Base-by-base conservation (phyloP, 768 basidiomycete species). In the Boletus rubescentipes region DNA sequence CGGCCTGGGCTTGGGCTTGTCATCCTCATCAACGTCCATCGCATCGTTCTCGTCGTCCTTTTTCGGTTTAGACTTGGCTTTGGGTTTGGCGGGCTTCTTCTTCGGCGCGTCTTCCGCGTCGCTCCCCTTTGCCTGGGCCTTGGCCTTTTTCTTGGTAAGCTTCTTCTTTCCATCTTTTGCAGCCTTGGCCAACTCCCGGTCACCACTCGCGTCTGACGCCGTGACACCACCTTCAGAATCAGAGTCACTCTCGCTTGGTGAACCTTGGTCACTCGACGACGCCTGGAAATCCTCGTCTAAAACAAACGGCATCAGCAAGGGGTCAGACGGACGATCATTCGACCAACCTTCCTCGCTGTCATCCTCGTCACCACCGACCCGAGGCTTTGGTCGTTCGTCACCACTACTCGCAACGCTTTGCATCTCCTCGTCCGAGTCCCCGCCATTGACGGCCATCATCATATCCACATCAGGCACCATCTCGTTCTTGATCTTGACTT, bases 401-500 rank as follows among this genome's bases (percentile, higher is more conserved):
- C 85, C 88, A 52, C 85, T 84, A 61, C 85, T 89, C 21, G 83
- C 81, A 5, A 87, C 84, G 64, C 90, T 91, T 68, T 85, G 83
- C 89, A 90, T 89, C 64, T 90, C 89, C 56, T 89, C 88, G 50
- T 91, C 91, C 46, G 86, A 86, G 57, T 84, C 84, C 4, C 76
- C 86, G 2, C 72, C 85, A 20, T 74, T 85, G 21, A 82, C 82
- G 43, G 78, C 80, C 72, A 91, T 71, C 62, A 90, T 77, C 57
- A 91, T 75, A 65, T 93, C 86, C 18, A 86, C 86, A 64, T 97
- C 95, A 14, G 90, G 87, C 48, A 89, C 83, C 83, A 94, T 93
- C 81, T 96, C 93, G 70, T 93, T 96, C 83, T 97, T 97, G 59
- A 96, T 82, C 62, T 86, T 83, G 60, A 98, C 83, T 72, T 94